Base-by-base conservation (phyloP, 371 early-diverging fungal species). In the Capniomyces stellatus region DNA sequence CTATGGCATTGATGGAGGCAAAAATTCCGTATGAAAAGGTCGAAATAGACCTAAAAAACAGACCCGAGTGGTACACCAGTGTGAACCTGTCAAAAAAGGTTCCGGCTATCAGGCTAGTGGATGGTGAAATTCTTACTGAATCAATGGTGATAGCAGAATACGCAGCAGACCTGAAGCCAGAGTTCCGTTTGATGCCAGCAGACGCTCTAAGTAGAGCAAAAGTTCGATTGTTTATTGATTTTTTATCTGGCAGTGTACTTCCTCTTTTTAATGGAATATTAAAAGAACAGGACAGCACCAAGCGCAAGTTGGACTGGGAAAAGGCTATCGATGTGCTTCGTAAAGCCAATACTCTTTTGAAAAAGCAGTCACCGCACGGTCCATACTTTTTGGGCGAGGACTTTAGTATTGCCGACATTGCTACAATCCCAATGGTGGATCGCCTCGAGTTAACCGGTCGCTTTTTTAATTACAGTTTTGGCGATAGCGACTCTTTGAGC, bases 131-230 rank as follows among this genome's bases (percentile, higher is more conserved):
- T 1, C 43, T 89, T 46, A 72, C 71, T 41, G 83, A 89, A 62
- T 87, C 87, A 2, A 58, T 81, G 51, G 83, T 90, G 22, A 87
- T 91, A 46, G 48, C 87, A 42, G 92, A 93, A 62, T 88, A 82
- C 56, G 64, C 93, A 2, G 92, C 91, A 30, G 91, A 92, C 52
- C 67, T 77, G 52, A 77, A 86, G 3, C 74, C 79, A 64, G 66
- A 56, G 35, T 52, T 69, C 24, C 64, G 78, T 1, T 60, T 91
- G 54, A 71, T 90, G 42, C 89, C 93, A 6, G 66, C 67, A 46
- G 77, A 78, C 54, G 72, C 81, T 10, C 27, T 67, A 1, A 67
- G 72, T 58, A 75, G 85, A 23, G 52, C 56, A 13, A 60, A 81
- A 71, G 85, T 85, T 28, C 75, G 90, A 15, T 72, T 79, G 54